Conservation (phyloP, 768 basidiomycete species). For the Hortiboletus campestris region DNA sequence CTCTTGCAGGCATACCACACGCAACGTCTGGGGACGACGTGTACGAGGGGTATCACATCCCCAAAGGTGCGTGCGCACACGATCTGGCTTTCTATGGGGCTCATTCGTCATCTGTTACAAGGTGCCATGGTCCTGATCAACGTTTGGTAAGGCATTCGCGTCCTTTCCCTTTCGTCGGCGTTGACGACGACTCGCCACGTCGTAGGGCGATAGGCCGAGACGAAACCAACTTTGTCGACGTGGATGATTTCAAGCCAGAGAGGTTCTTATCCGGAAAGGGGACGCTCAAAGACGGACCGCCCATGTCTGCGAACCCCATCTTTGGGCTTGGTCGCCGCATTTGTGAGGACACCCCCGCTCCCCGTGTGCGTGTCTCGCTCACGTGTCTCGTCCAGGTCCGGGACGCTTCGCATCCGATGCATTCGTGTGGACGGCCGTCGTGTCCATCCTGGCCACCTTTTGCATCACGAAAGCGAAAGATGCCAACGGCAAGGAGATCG, state of each 20-base stretch:
- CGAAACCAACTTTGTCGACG: slow-evolving; percentile 14
- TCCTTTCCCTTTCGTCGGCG: no score
- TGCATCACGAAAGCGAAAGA: slow-evolving; percentile 24
- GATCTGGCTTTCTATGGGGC: not conserved
- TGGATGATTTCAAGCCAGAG: slow-evolving; percentile 28
- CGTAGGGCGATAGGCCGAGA: slow-evolving; percentile 26
- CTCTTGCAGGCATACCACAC: slow-evolving; percentile 23
- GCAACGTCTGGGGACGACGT: slow-evolving; percentile 23
- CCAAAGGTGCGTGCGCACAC: slow-evolving; percentile 30
- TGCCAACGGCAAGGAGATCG: slow-evolving; percentile 18
- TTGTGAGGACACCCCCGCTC: slow-evolving; percentile 5
- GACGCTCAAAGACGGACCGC: slow-evolving; percentile 4
- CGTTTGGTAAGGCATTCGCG: slow-evolving; percentile 27
- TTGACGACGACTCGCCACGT: not conserved
- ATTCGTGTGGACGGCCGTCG: slow-evolving; percentile 21
- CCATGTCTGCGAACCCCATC: slow-evolving; percentile 18
- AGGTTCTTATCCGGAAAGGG: slow-evolving; percentile 20
- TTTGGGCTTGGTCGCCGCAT: slow-evolving; percentile 27
- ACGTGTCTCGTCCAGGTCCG: slow-evolving; percentile 4
- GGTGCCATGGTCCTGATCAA: slow-evolving; percentile 35
- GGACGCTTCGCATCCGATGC: slow-evolving; percentile 25
- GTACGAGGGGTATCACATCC: slow-evolving; percentile 39
- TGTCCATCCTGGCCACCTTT: slow-evolving; percentile 23
- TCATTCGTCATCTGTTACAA: slow-evolving; percentile 2
- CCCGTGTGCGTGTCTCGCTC: not conserved